These are phyloP conservation scores for Paramecium sexaurelia DNA, from an alignment of 73 alveolate genomes.

Conservation along the genomic window DNA sequence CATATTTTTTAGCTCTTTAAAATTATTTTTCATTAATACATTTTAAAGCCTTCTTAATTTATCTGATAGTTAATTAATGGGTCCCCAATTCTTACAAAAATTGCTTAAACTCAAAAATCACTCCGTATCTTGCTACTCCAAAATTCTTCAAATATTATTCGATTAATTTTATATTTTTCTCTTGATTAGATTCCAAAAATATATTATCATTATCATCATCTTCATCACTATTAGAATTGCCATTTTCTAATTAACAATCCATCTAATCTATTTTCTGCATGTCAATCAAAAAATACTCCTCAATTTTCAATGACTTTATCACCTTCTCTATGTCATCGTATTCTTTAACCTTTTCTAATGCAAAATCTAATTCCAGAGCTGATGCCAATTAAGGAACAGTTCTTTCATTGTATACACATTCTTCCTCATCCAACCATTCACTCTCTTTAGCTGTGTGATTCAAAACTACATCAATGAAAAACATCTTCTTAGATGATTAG, in stretches of 20 bases:
- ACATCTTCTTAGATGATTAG: neutral
- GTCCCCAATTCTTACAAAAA: neutral
- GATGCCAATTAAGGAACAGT: conserved; percentile 86
- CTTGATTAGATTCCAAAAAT: conserved; percentile 1
- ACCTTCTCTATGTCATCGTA: conserved; percentile 77
- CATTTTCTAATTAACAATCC: neutral
- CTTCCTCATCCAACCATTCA: conserved; percentile 87
- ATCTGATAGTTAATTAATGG: neutral
- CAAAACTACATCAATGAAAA: conserved; percentile 90
- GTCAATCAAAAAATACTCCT: conserved; percentile 20
- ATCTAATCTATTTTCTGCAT: neutral
- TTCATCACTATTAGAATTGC: neutral
- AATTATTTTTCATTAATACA: neutral
- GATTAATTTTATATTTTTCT: neutral
- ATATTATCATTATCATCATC: conserved; percentile 63
- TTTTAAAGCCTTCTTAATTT: neutral
- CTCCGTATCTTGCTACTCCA: conserved; percentile 24
- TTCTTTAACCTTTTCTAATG: conserved; percentile 76
- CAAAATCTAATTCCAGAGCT: conserved; percentile 90
- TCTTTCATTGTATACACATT: conserved; percentile 90
- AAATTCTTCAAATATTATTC: neutral
- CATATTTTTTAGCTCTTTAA: neutral
- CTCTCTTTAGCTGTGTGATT: conserved; percentile 92
- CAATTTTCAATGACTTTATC: conserved; percentile 30
- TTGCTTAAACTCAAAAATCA: neutral